Base-by-base conservation (phyloP, 805 yeast species). In the Kockiozyma suomiensis region DNA sequence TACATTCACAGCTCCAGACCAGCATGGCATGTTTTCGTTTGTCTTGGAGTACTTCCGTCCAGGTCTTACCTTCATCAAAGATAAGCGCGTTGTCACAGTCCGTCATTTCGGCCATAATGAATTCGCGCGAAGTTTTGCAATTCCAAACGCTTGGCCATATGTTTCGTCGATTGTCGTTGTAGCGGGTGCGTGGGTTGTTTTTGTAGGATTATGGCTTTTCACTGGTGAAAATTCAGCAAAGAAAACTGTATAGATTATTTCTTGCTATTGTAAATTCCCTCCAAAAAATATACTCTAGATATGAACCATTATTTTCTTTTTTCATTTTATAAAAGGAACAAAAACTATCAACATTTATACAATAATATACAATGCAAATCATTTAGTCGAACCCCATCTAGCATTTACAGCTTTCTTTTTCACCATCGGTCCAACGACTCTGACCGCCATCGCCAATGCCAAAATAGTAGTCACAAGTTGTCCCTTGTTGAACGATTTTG, bases 21-120 rank as follows among this genome's bases (percentile, higher is more conserved):
- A 91, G 70, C 97, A 94, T 74, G 99, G 99, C 58, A 88, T 94
- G 82, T 94, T 91, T 77, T 88, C 97, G 1, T 91, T 89, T 73
- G 80, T 81, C 62, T 79, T 88, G 48, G 87, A 88, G 69, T 92
- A 92, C 78, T 82, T 82, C 72, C 85, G 96, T 71, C 78, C 82
- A 13, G 98, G 98, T 4, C 79, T 80, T 68, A 79, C 88, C 25
- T 91, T 79, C 73, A 72, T 93, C 54, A 78, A 78, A 28, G 89
- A 86, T 68, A 80, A 82, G 62, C 80, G 81, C 56, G 85, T 87
- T 19, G 90, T 90, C 55, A 85, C 98, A 1, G 85, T 94, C 49
- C 85, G 98, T 74, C 98, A 94, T 74, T 81, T 89, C 70, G 97
- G 98, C 61, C 93, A 92, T 73, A 96, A 94, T 72, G 99, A 96